A percentile compares a stretch with the other conserved stretches of the same genome.
Conservation (phyloP, 2,329 filamentous ascomycete genomes). For the Penicillium verrucosum region DNA sequence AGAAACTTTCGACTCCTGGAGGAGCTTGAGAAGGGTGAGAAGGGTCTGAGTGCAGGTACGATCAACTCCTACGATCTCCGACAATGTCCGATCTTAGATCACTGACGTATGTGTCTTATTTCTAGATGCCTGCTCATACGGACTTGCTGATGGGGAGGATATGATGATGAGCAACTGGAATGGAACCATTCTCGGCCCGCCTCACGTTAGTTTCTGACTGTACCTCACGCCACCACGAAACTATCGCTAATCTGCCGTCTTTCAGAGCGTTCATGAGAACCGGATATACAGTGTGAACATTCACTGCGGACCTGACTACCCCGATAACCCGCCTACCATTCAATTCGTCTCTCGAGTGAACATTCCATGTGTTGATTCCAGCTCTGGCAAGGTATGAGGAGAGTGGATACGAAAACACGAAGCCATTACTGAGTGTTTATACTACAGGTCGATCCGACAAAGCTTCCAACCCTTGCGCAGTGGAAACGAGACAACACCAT, state of each 20-base stretch:
- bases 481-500: conserved; percentile 95
- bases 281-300: conserved; percentile 98
- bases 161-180: conserved; percentile 98
- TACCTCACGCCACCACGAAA: background rate
- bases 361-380: conserved; percentile 84
- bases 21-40: conserved; percentile 98
- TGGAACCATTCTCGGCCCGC: conserved; percentile 92
- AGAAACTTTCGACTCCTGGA: conserved; percentile 95
- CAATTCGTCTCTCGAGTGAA: conserved; percentile 94
- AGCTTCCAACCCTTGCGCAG: conserved; percentile 78
- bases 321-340: conserved; percentile 81
- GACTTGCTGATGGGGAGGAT: conserved; percentile 89
- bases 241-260: conserved; percentile 13
- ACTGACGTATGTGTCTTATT: conserved; percentile 24
- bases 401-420: background rate
- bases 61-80: conserved; percentile 8
- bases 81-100: conserved; percentile 7
- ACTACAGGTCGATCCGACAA: conserved; percentile 70
- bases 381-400: conserved; percentile 64
- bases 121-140: conserved; percentile 92
- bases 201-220: conserved; percentile 66
- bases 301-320: conserved; percentile 86
- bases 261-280: conserved; percentile 91
- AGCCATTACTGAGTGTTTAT: conserved; percentile 9
- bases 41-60: conserved; percentile 80